Base-by-base conservation (phyloP, 2,329 filamentous ascomycete genomes). In the Trichoderma harzianum region DNA sequence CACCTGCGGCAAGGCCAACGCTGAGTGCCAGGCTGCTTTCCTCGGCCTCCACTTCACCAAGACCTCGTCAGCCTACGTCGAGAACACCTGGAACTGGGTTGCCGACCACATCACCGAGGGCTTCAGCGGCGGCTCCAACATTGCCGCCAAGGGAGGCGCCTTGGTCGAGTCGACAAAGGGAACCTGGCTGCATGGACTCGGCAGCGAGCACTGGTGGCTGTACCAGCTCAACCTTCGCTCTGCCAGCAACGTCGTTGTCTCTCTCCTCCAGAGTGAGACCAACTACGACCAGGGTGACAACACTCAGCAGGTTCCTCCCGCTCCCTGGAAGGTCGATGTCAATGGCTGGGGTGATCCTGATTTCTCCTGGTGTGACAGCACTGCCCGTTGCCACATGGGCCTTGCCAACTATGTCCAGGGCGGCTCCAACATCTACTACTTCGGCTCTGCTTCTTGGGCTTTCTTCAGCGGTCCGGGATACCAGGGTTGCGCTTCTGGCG, bases 171-270 rank as follows among this genome's bases (percentile, higher is more conserved):
- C 82, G n/a, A 83, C 81, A 14, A 80, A 81, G 14, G 84, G 85
- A 5, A 86, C 84, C 47, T 89, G 87, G 87, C 79, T 89, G 64
- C 74, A 77, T 64, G 78, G 74, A 6, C 69, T 78, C 60, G 85
- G 87, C 3, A 85, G 83, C 65, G 88, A 90, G 80, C 88, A 90
- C 77, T 85, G 84, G 79, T 85, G 85, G 77, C 78, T 90, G 63
- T 90, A 90, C 79, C 86, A 90, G 78, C 85, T 88, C 74, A 86
- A 88, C 73, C 78, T 89, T 66, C 80, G 82, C 58, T 78, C 80
- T 30, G 86, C 86, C 1, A 76, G 81, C 68, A 87, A 87, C 72
- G 83, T 89, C 6, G 81, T 87, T 71, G 80, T 86, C n/a, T 82
- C 82, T 14, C 76, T 88, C 76, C 81, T 86, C 71, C 86, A 89